These are phyloP conservation scores for Bolboschoenus planiculmis DNA, from an alignment of 176 grass and related monocot genomes.

Conservation along the genomic window DNA sequence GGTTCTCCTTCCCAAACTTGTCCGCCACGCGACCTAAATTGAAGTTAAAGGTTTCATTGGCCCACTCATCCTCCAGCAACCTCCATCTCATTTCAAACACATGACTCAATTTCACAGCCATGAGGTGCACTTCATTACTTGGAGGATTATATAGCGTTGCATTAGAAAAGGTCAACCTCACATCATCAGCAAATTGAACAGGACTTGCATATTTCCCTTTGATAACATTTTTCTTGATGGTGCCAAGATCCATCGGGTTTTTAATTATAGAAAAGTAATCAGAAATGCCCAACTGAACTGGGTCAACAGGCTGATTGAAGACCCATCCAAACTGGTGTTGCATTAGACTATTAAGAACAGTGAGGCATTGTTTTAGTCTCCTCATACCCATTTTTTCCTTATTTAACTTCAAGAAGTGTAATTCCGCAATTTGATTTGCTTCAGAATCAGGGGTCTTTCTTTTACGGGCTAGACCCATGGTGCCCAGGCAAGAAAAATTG, in stretches of 20 bases:
- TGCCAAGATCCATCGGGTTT: slow-evolving; percentile 80
- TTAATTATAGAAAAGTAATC: slow-evolving; percentile 79
- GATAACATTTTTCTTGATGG: slow-evolving; percentile 55
- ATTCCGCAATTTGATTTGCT: not conserved
- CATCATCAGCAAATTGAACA: slow-evolving; percentile 59
- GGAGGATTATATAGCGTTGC: slow-evolving; percentile 89
- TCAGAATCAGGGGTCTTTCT: not conserved
- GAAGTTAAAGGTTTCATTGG: not conserved
- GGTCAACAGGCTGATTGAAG: slow-evolving; percentile 72
- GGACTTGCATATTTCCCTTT: slow-evolving; percentile 38
- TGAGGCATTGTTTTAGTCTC: slow-evolving; percentile 48
- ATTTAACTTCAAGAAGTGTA: slow-evolving; percentile 13
- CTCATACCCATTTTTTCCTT: slow-evolving; percentile 42
- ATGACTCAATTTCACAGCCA: slow-evolving; percentile 58
- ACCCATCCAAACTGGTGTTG: slow-evolving; percentile 55
- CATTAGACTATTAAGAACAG: slow-evolving; percentile 60
- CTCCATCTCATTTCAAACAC: slow-evolving; percentile 59
- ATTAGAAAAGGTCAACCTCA: slow-evolving; percentile 74
- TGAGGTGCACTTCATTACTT: slow-evolving; percentile 57
- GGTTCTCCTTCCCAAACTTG: slow-evolving; percentile 23
- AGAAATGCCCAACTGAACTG: slow-evolving; percentile 50
- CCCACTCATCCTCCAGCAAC: slow-evolving; percentile 53
- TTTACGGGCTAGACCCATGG: slow-evolving; percentile 9
- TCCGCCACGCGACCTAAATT: not conserved
- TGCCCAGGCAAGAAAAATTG: not conserved